Evolutionary conservation across 2,329 filamentous ascomycete genomes (phyloP).

Genomic region (Calonectria hawksworthii): DNA sequence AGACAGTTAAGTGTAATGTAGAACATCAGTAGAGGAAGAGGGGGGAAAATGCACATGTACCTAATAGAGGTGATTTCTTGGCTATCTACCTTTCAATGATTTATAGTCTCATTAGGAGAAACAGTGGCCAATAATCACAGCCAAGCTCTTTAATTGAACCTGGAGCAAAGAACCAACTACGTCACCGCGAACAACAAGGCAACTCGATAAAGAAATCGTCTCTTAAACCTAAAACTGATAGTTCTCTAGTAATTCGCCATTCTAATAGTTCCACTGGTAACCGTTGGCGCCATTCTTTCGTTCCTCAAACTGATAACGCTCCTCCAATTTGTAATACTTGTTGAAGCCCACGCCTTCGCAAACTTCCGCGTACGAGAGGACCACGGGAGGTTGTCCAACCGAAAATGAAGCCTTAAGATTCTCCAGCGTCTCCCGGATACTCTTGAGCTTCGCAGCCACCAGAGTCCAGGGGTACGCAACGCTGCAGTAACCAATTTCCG

Average conservation of each 20-base stretch:
- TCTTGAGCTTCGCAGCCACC: conserved; percentile 59
- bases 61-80: too few relatives aligned
- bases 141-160: too few relatives aligned
- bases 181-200: too few relatives aligned
- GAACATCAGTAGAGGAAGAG: too few relatives aligned
- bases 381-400: conserved; percentile 56
- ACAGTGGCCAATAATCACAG: too few relatives aligned
- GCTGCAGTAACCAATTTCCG: conserved; percentile 54
- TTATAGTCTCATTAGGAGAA: too few relatives aligned
- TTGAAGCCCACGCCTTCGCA: conserved; percentile 61
- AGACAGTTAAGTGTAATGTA: too few relatives aligned
- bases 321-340: conserved; percentile 51
- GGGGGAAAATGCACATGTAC: too few relatives aligned
- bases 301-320: conserved; percentile 39
- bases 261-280: conserved; percentile 30
- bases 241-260: not conserved
- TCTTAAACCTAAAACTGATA: not conserved
- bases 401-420: conserved; percentile 58
- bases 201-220: too few relatives aligned
- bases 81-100: too few relatives aligned
- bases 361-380: conserved; percentile 59
- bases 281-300: conserved; percentile 31
- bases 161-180: too few relatives aligned
- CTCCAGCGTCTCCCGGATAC: conserved; percentile 54
- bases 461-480: conserved; percentile 61